These are phyloP conservation scores for Chrysosporium queenslandicum DNA, from an alignment of 2,329 filamentous ascomycete species.

Conservation along the genomic window DNA sequence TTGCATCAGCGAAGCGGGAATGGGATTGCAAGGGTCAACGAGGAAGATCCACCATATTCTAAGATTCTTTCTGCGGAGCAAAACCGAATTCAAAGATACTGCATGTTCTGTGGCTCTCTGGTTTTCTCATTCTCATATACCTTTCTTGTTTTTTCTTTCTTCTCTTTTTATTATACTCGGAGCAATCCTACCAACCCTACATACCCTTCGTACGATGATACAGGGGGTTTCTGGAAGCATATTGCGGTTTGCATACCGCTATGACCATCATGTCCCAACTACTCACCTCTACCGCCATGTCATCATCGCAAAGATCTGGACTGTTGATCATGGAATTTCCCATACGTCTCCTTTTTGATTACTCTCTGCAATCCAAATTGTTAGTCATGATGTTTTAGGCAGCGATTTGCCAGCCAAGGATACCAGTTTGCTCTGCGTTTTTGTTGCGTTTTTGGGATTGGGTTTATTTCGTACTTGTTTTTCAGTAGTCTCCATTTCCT, in stretches of 20 bases:
- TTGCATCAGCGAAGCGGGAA: slow-evolving; percentile 15
- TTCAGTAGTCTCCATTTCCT: background rate
- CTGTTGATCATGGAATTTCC: background rate
- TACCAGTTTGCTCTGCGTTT: slow-evolving; percentile 5
- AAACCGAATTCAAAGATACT: slow-evolving; percentile 6
- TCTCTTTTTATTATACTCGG: slow-evolving; percentile 10
- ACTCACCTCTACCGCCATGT: too few relatives aligned
- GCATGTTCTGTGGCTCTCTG: slow-evolving; percentile 16
- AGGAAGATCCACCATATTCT: background rate
- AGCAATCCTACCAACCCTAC: slow-evolving; percentile 11
- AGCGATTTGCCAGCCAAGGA: slow-evolving; percentile 8
- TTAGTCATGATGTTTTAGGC: slow-evolving; percentile 10
- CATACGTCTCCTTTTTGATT: slow-evolving; percentile 5
- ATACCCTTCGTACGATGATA: background rate
- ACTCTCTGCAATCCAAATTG: slow-evolving; percentile 15
- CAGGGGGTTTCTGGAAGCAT: background rate
- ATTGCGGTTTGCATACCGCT: background rate
- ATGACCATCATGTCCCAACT: too few relatives aligned
- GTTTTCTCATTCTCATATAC: too few relatives aligned
- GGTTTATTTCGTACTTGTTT: background rate
- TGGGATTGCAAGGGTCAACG: slow-evolving; percentile 7
- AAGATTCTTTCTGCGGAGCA: slow-evolving; percentile 3
- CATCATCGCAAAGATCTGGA: too few relatives aligned
- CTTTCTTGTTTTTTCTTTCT: slow-evolving; percentile 5
- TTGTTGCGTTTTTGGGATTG: background rate